Evolutionary conservation across 1,284 basidiomycete species (phyloP).

Genomic region (Singerocomus inundabilis): DNA sequence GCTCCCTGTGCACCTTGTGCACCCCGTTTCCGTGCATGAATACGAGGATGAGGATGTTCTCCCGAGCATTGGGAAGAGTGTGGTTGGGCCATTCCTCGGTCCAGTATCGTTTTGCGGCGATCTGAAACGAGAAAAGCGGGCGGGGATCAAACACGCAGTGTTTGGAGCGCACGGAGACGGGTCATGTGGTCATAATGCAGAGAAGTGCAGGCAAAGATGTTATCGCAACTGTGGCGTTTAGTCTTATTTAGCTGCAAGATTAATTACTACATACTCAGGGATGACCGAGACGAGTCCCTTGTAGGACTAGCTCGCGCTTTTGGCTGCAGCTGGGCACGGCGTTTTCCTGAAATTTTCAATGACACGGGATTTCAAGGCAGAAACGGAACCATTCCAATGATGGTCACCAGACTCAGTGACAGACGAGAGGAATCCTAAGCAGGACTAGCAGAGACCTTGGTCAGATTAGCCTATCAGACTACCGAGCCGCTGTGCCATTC

Average conservation of each 20-base stretch:
- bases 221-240: neutral
- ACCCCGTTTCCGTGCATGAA: neutral
- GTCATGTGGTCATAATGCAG: neutral
- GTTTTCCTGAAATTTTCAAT: too few species aligned
- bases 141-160: neutral
- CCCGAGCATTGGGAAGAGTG: too few species aligned
- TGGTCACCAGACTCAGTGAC: too few species aligned
- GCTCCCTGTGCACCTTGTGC: neutral
- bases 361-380: too few species aligned
- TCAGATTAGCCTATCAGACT: too few species aligned
- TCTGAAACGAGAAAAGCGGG: neutral
- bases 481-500: too few species aligned
- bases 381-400: too few species aligned
- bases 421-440: too few species aligned
- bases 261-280: too few species aligned
- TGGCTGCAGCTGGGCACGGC: too few species aligned
- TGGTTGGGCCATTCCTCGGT: too few species aligned
- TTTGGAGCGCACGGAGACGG: neutral
- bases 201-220: neutral
- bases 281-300: neutral
- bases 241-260: neutral
- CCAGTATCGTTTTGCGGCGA: neutral
- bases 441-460: too few species aligned
- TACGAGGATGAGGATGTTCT: neutral
- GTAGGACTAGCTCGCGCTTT: conserved; percentile 20